Conservation (phyloP, 306 rosid species). For the Fagus crenata region DNA sequence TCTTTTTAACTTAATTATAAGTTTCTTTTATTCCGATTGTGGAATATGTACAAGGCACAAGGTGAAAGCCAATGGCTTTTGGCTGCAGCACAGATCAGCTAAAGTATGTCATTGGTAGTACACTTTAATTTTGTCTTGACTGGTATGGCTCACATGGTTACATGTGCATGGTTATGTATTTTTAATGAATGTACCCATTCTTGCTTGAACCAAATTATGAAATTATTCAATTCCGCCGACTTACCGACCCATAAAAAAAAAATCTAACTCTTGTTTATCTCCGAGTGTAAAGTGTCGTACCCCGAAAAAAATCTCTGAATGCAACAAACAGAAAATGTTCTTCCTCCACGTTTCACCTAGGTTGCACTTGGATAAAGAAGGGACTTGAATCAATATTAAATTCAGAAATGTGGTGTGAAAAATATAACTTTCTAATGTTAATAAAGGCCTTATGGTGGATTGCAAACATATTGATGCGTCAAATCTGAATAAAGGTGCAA, state of each 20-base stretch:
- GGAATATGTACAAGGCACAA: neutral
- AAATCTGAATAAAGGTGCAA: too few species aligned
- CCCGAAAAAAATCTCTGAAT: neutral
- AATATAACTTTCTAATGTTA: too few species aligned
- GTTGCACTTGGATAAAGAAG: neutral
- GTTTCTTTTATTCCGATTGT: neutral
- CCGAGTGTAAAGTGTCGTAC: too few species aligned
- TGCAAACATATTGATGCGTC: too few species aligned
- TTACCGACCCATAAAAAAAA: too few species aligned
- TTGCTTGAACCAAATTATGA: neutral
- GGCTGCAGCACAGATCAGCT: neutral
- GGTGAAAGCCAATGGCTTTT: neutral
- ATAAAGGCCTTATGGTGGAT: too few species aligned
- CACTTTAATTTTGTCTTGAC: neutral
- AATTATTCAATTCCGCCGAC: neutral
- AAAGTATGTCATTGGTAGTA: too few species aligned
- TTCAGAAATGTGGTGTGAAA: too few species aligned
- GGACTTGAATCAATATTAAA: too few species aligned
- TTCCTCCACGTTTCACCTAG: neutral
- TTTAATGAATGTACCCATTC: neutral
- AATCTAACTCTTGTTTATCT: too few species aligned
- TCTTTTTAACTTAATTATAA: neutral
- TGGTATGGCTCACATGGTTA: constrained; percentile 42
- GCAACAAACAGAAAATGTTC: neutral
- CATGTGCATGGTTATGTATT: constrained; percentile 22